A percentile compares a stretch with the other conserved stretches of the same genome.
phyloP scores from a whole-genome alignment of 83 land plant species.

The Picea abies region DNA sequence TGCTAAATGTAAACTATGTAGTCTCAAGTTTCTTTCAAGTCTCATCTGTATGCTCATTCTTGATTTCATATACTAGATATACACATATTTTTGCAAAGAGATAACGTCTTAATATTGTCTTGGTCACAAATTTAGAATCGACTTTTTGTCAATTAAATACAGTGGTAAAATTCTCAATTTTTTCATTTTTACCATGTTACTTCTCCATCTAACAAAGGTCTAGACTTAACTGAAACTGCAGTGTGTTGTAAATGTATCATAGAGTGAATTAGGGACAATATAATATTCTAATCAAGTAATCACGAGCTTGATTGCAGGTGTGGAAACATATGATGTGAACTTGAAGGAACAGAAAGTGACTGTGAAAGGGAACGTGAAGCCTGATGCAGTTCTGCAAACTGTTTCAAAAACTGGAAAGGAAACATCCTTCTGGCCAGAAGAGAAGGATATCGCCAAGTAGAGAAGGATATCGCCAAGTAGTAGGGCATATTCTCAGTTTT shows the following conservation, averaged over 20 bases:
- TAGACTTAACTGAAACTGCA: background rate
- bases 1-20: no score
- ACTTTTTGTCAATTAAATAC: background rate
- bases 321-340: constrained; percentile 40
- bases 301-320: constrained; percentile 27
- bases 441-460: no score
- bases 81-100: no score
- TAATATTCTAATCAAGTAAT: background rate
- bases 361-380: constrained; percentile 40
- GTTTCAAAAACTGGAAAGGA: constrained; percentile 54
- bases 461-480: no score
- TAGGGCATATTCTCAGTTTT: no score
- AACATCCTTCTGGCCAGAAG: constrained; percentile 41
- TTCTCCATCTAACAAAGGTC: background rate
- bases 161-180: background rate
- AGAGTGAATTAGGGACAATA: background rate
- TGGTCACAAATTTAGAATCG: background rate
- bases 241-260: background rate
- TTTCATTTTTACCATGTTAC: background rate
- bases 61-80: no score
- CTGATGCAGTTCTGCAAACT: constrained; percentile 41
- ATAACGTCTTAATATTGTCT: background rate
- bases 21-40: no score
- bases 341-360: constrained; percentile 57
- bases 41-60: no score